Evolutionary conservation across 2,329 filamentous ascomycete genomes (phyloP).

Genomic region (Neofusicoccum laricinum): DNA sequence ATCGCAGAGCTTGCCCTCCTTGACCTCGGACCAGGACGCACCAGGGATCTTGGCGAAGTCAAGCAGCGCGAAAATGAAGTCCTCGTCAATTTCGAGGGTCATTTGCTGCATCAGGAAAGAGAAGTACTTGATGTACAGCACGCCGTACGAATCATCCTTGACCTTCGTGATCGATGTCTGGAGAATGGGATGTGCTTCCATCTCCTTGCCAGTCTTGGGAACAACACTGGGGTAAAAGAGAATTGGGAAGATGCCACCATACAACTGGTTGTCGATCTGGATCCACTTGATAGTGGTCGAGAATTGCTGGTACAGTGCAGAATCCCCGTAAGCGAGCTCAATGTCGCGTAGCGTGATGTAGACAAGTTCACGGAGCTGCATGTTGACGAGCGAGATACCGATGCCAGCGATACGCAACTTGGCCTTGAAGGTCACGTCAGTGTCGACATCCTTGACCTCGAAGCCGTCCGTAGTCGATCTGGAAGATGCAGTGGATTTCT

Average conservation of each 20-base stretch:
- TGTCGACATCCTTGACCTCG: constrained; percentile 90
- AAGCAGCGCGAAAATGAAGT: constrained; percentile 93
- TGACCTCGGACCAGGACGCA: constrained; percentile 79
- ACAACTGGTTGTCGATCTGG: constrained; percentile 97
- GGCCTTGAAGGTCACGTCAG: constrained; percentile 82
- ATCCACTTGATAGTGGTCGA: constrained; percentile 96
- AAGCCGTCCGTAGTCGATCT: constrained; percentile 69
- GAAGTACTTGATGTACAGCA: constrained; percentile 97
- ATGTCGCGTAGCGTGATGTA: constrained; percentile 93
- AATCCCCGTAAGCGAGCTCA: constrained; percentile 87
- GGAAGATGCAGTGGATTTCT: constrained; percentile 55
- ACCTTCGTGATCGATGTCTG: constrained; percentile 89
- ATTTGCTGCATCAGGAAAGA: constrained; percentile 93
- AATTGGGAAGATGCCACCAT: constrained; percentile 97
- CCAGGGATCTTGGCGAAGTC: constrained; percentile 94
- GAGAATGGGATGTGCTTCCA: constrained; percentile 92
- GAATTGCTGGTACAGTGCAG: constrained; percentile 87
- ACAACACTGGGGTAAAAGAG: constrained; percentile 96
- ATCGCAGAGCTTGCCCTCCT: constrained; percentile 83
- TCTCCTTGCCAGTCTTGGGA: constrained; percentile 93
- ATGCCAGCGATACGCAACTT: constrained; percentile 86
- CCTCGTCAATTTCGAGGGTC: constrained; percentile 96
- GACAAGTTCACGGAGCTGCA: constrained; percentile 84
- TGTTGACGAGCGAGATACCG: constrained; percentile 89
- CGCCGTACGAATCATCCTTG: constrained; percentile 97